Evolutionary conservation across 179 eudicot species (phyloP), one percentile per base, ranked within the genome.

Genomic region (Sideroxylon spinosum): DNA sequence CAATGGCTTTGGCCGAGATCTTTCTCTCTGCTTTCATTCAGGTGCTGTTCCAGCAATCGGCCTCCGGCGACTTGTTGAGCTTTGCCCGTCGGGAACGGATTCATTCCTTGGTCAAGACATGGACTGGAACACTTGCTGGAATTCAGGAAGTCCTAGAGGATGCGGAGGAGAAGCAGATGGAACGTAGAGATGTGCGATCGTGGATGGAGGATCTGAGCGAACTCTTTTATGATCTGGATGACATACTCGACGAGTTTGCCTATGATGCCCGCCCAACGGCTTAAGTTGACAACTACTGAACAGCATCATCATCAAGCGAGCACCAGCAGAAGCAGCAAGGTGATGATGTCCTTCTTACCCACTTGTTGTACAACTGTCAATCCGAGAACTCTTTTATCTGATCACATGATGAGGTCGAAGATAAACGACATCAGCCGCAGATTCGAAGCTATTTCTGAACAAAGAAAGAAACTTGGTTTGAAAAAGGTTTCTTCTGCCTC

Each of bases 81-180:
- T 60, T 77, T 60, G 81, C 81, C n/a, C 66, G 61, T 19, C 70
- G 68, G 10, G 73, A 64, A 74, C 71, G 57, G 44, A 73, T 81
- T 23, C 6, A 57, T 6, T 20, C 53, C 13, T 16, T 19, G 52
- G 76, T 81, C n/a, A 20, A 56, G 28, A 78, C 78, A 66, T 79
- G 81, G 50, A 68, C 44, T 20, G 16, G 13, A 0, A 78, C 2
- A 12, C 62, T 80, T 46, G 0, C 48, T 0, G 60, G 44, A 14
- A 29, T 80, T 32, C 76, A 52, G 17, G 81, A 57, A 0, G 79
- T 80, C 20, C 78, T 83, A 17, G 73, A 48, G n/a, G 83, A 83
- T 77, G 86, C 86, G 1, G 83, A 83, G 81, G 79, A 80, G 23
- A 80, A 83, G 78, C 86, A 83, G 29, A 9, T 53, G 2, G 28